Evolutionary conservation across 164 flowering plant species (phyloP), one percentile per base, ranked within the genome.

Genomic region (Umbilicus rupestris): DNA sequence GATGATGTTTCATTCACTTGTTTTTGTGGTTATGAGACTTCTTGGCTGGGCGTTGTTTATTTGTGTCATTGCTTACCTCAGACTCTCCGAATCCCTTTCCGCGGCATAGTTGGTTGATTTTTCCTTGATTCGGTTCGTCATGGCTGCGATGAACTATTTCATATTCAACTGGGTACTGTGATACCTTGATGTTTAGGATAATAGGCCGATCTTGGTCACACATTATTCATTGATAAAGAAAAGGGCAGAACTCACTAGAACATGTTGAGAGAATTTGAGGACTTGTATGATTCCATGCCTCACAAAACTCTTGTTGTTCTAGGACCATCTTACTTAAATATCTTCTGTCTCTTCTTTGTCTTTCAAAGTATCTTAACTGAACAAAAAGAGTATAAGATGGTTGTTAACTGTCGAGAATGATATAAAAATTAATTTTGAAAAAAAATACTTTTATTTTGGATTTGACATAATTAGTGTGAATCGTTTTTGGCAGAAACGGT

Each of bases 21-120:
- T 4, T n/a, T 8, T 24, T 3, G 22, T 3, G 52, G 19, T 47
- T 47, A 9, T 5, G 24, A 47, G 22, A 5, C 52, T n/a, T 22
- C 14, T 50, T 26, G 29, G 24, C 52, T 47, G 19, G 22, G 22
- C 29, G 7, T 35, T 7, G 7, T 35, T 35, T n/a, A 35, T 3
- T 50, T 50, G 57, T 28, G 57, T 50, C 57, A 50, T 20, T 50
- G 57, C 57, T 50, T 50, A 50, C 57, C 57, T 50, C 26, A 50
- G 3, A 28, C 22, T 50, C 7, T n/a, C 19, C 24, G 22, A 35
- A n/a, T 47, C 52, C 24, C 52, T 47, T 47, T 47, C 52, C 20
- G 19, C 9, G 1, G 19, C 9, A n/a, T 47, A 8, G 8, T n/a
- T 16, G 37, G 37, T 35, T 35, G 37, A 5, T 35, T 2, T 47